A percentile compares a stretch with the other conserved stretches of the same genome.
Conservation (phyloP, 2,329 filamentous ascomycete species). For the Sclerotinia subarctica region DNA sequence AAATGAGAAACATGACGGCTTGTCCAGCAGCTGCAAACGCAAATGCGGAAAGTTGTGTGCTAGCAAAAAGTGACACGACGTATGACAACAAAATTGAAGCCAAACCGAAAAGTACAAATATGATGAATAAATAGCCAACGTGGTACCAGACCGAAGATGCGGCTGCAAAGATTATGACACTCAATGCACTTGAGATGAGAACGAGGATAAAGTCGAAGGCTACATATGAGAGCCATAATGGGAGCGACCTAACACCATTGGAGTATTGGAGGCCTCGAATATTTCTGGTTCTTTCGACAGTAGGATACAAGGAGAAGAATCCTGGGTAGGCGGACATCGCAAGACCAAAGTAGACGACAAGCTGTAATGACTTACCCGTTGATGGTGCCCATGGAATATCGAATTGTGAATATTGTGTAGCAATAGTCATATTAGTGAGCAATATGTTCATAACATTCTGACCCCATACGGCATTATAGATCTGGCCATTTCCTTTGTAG, state of each 20-base stretch:
- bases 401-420: conserved; percentile 70
- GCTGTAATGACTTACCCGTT: conserved; percentile 70
- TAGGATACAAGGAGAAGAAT: conserved; percentile 86
- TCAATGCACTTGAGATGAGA: conserved; percentile 61
- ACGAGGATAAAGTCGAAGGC: conserved; percentile 77
- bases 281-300: conserved; percentile 73
- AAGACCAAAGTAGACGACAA: conserved; percentile 78
- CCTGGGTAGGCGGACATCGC: conserved; percentile 76
- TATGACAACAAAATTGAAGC: conserved; percentile 75
- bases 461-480: conserved; percentile 56
- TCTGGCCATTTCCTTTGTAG: conserved; percentile 62
- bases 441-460: conserved; percentile 67
- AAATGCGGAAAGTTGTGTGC: conserved; percentile 78
- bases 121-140: conserved; percentile 75
- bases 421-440: conserved; percentile 65
- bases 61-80: conserved; percentile 74
- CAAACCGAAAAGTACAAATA: conserved; percentile 78
- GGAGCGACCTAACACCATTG: conserved; percentile 78
- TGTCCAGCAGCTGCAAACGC: conserved; percentile 78
- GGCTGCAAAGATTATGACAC: conserved; percentile 66
- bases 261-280: conserved; percentile 87
- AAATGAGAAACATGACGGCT: conserved; percentile 66
- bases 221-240: conserved; percentile 82
- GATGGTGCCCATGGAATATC: conserved; percentile 68
- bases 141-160: conserved; percentile 70